phyloP scores from a whole-genome alignment of 768 basidiomycete genomes.

The Amanita inopinata region DNA sequence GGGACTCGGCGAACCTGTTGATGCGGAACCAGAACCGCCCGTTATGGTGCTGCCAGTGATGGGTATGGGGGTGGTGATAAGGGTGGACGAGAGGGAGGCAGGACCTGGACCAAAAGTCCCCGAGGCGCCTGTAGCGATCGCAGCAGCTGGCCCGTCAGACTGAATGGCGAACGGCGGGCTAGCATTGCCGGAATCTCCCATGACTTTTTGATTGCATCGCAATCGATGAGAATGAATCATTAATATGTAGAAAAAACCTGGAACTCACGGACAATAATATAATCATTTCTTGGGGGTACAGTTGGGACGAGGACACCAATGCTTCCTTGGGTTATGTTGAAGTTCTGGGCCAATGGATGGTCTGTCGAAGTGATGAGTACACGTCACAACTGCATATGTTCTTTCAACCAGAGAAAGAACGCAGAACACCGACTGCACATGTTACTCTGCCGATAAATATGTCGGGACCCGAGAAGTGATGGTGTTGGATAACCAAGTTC shows the following conservation, averaged over 20 bases:
- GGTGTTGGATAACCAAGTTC: background rate
- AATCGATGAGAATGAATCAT: slow-evolving; percentile 6
- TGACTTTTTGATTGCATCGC: slow-evolving; percentile 33
- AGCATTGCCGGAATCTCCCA: slow-evolving; percentile 59
- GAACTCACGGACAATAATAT: slow-evolving; percentile 57
- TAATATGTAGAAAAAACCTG: background rate
- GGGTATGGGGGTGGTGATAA: slow-evolving; percentile 21
- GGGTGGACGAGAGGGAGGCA: slow-evolving; percentile 11
- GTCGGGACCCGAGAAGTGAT: background rate
- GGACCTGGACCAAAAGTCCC: too few species aligned
- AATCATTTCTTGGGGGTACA: slow-evolving; percentile 34
- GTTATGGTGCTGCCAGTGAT: slow-evolving; percentile 24
- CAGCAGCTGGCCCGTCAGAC: background rate
- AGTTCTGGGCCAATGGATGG: slow-evolving; percentile 44
- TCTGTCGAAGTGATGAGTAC: slow-evolving; percentile 25
- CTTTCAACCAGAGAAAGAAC: too few species aligned
- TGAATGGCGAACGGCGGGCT: slow-evolving; percentile 56
- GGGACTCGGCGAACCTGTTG: slow-evolving; percentile 6
- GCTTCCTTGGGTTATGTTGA: slow-evolving; percentile 41
- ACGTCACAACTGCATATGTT: background rate
- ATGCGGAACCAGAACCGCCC: slow-evolving; percentile 11
- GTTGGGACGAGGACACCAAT: slow-evolving; percentile 44
- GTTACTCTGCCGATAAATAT: background rate
- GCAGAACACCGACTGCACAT: too few species aligned
- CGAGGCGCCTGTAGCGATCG: slow-evolving; percentile 9